Percentiles rank a stretch among this genome's conserved stretches.
phyloP scores from a whole-genome alignment of 495 filamentous ascomycete genomes.

The Mytilinidion resinicola region DNA sequence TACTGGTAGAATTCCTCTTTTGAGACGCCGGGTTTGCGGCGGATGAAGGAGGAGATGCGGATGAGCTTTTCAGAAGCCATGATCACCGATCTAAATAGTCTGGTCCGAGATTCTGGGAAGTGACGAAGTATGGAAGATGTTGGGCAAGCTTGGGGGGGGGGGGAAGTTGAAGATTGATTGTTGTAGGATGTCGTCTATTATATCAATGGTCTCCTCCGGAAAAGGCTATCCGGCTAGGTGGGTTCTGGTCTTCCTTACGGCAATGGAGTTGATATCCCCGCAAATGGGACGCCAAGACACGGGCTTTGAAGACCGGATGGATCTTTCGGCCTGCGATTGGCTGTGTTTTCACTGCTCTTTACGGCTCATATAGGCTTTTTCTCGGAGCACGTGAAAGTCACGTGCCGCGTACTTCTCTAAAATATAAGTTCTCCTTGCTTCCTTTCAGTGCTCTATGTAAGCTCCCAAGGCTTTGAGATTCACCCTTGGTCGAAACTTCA shows the following conservation, averaged over 20 bases:
- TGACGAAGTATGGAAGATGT: neutral
- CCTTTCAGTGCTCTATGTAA: too few relatives aligned
- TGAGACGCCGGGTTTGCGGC: conserved; percentile 11
- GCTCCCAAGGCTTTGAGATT: too few relatives aligned
- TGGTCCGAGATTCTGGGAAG: neutral
- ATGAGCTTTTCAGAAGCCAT: conserved; percentile 12
- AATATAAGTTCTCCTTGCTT: too few relatives aligned
- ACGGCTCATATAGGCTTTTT: too few relatives aligned
- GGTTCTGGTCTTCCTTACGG: neutral
- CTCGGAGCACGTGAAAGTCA: too few relatives aligned
- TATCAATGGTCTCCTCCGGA: neutral
- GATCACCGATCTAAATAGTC: neutral
- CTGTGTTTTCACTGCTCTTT: too few relatives aligned
- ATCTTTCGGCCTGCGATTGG: too few relatives aligned
- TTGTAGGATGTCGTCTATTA: neutral
- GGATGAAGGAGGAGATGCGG: conserved; percentile 12
- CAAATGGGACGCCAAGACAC: too few relatives aligned
- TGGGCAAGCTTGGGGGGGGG: neutral
- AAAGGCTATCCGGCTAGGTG: neutral
- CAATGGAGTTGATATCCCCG: too few relatives aligned
- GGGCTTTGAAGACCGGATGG: too few relatives aligned
- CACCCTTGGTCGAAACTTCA: too few relatives aligned
- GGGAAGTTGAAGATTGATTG: neutral
- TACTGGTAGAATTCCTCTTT: conserved; percentile 19
- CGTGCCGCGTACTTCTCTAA: too few relatives aligned